Conservation (phyloP, 164 flowering plant genomes). For the Vitis vinifera region DNA sequence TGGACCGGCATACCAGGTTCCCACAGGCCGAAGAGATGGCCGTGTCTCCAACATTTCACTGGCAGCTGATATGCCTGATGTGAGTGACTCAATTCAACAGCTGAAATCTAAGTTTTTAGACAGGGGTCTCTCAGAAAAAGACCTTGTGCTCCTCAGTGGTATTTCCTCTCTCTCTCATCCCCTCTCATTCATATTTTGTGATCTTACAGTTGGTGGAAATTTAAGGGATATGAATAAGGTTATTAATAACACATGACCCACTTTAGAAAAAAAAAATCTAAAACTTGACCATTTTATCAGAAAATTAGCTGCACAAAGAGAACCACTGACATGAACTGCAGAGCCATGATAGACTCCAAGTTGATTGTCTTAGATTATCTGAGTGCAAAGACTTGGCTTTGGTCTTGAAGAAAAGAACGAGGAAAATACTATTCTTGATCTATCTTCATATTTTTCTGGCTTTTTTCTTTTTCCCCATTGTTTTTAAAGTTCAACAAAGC, state of each 20-base stretch:
- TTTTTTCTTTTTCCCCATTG: too few relatives aligned
- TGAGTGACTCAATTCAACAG: slow-evolving; percentile 44
- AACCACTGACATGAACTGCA: too few relatives aligned
- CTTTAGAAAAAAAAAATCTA: background rate
- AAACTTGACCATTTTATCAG: too few relatives aligned
- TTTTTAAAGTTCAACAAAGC: too few relatives aligned
- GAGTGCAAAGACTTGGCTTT: too few relatives aligned
- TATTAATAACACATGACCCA: background rate
- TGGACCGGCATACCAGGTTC: slow-evolving; percentile 64
- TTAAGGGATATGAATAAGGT: slow-evolving; percentile 1
- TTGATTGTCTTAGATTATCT: too few relatives aligned
- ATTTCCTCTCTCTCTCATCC: slow-evolving; percentile 16
- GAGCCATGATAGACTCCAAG: too few relatives aligned
- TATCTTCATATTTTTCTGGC: too few relatives aligned
- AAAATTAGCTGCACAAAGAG: too few relatives aligned
- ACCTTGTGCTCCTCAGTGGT: slow-evolving; percentile 76
- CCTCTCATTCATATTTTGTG: slow-evolving; percentile 24
- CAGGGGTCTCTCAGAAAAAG: slow-evolving; percentile 61
- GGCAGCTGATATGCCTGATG: slow-evolving; percentile 72
- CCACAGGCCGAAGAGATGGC: slow-evolving; percentile 79
- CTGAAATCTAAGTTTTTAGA: slow-evolving; percentile 51
- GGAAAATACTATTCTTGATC: too few relatives aligned
- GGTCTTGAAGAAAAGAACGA: too few relatives aligned
- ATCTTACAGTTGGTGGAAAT: slow-evolving; percentile 14
- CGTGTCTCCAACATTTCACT: slow-evolving; percentile 37